Evolutionary conservation across 2,329 filamentous ascomycete genomes (phyloP).

Genomic region (Ophiostoma tasmaniense): DNA sequence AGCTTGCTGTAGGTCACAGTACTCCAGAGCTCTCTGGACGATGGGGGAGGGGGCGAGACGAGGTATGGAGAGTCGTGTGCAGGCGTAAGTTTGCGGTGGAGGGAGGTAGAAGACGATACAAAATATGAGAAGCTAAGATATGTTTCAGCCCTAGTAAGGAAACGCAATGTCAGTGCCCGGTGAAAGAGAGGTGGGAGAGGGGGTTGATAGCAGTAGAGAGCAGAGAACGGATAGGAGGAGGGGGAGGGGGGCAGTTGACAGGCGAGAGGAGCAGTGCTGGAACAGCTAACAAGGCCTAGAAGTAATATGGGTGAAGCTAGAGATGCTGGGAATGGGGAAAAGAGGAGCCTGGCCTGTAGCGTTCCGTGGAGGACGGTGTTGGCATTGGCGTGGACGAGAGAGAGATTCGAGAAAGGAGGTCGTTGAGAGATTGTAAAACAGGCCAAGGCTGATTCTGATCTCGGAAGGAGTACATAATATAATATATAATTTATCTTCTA

Average conservation of each 20-base stretch:
- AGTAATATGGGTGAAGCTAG: not conserved
- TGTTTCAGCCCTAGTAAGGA: conserved; percentile 13
- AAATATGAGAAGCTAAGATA: conserved; percentile 12
- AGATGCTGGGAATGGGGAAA: not conserved
- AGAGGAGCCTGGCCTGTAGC: not conserved
- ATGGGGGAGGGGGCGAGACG: not conserved
- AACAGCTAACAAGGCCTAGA: not conserved
- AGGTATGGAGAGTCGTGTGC: conserved; percentile 6
- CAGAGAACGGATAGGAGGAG: not conserved
- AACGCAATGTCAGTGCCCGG: conserved; percentile 4
- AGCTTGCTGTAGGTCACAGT: not conserved
- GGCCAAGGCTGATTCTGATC: not conserved
- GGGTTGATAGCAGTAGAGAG: not conserved
- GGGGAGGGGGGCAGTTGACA: not conserved
- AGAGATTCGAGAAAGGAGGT: not conserved
- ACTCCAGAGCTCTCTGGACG: not conserved
- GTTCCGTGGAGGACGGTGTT: not conserved
- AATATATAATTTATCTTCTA: not conserved
- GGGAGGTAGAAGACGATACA: conserved; percentile 7
- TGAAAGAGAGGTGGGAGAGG: not conserved
- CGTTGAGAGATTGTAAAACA: not conserved
- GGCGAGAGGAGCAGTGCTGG: not conserved
- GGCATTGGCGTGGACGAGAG: not conserved
- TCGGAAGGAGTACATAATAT: not conserved
- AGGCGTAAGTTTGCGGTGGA: not conserved